Percentiles rank a stretch among this genome's conserved stretches.
phyloP scores from a whole-genome alignment of 2,329 filamentous ascomycete species.

The Pezizomycotina sp. region DNA sequence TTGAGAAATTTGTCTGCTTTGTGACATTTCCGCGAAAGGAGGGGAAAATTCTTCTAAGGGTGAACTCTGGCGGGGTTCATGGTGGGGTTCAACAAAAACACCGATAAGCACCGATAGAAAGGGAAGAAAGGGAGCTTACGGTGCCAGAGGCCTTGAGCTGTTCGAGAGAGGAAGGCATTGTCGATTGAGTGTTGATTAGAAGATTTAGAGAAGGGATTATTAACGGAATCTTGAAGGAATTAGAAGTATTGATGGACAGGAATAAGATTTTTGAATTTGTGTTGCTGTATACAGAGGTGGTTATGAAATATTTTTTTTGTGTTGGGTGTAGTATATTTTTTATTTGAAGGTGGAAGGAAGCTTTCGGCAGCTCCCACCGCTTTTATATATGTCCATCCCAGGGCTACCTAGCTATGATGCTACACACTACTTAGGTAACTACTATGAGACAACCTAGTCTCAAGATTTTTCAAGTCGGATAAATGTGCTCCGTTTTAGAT shows the following conservation, averaged over 20 bases:
- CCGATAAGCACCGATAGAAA: constrained; percentile 15
- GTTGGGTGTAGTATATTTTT: no score
- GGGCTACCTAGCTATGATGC: no score
- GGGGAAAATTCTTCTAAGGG: not conserved
- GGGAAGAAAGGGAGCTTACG: constrained; percentile 42
- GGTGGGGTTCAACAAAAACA: constrained; percentile 4
- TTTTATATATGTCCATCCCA: no score
- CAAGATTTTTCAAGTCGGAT: no score
- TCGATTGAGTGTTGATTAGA: constrained; percentile 5
- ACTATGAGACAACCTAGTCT: no score
- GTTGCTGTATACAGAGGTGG: no score
- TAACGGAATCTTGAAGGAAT: constrained; percentile 33
- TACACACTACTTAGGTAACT: no score
- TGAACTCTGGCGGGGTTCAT: constrained; percentile 6
- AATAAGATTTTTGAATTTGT: no score
- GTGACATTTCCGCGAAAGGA: not conserved
- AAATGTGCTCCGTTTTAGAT: no score
- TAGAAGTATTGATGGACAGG: constrained; percentile 31
- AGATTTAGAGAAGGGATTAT: constrained; percentile 33
- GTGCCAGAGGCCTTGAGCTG: constrained; percentile 96
- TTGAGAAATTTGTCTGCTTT: constrained; percentile 2
- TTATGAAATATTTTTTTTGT: no score
- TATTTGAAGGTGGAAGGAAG: no score
- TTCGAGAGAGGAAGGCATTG: constrained; percentile 51
- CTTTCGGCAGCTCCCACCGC: no score